Conservation (phyloP, 202 grass and related monocot species). For the Carex sylvatica region DNA sequence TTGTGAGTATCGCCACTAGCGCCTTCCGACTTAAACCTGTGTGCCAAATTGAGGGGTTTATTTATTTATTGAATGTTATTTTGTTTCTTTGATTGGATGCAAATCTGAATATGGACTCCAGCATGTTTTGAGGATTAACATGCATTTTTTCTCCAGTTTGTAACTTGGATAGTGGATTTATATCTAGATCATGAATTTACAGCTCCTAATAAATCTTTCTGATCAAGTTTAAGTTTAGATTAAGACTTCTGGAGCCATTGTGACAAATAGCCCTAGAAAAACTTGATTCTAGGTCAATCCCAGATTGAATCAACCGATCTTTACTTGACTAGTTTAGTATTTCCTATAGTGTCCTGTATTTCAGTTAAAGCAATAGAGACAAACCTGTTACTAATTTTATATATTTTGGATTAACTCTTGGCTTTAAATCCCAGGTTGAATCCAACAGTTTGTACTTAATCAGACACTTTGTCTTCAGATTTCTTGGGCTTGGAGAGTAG, state of each 20-base stretch:
- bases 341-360: neutral
- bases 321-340: neutral
- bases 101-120: neutral
- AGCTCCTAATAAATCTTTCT: neutral
- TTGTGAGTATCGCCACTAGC: neutral
- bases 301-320: neutral
- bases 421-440: neutral
- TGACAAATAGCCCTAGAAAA: neutral
- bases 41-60: neutral
- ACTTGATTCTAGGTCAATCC: neutral
- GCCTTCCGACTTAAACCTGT: neutral
- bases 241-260: neutral
- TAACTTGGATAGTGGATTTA: neutral
- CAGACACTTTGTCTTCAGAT: conserved; percentile 49
- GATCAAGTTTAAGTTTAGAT: conserved; percentile 1
- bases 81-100: neutral
- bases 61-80: neutral
- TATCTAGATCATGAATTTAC: neutral
- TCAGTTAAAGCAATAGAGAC: neutral
- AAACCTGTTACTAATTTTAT: neutral
- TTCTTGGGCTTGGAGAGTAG: conserved; percentile 87
- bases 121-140: neutral
- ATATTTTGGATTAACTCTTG: neutral
- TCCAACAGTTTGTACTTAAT: conserved; percentile 15
- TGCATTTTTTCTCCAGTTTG: neutral